These are phyloP conservation scores for Suillus subaureus DNA, from an alignment of 768 basidiomycete genomes.

Conservation along the genomic window DNA sequence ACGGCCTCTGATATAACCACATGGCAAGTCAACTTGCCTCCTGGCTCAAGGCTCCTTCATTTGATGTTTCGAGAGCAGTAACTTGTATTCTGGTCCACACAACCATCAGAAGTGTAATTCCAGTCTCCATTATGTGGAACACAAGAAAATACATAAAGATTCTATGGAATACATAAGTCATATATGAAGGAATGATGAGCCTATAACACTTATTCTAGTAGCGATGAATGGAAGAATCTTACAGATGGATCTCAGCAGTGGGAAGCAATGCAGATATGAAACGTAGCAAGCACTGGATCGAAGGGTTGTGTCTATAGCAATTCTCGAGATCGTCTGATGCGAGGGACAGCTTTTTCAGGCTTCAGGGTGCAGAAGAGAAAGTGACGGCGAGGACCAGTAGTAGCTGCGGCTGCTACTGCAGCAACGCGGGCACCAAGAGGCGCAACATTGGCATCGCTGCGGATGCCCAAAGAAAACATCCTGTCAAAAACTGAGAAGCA, in stretches of 20 bases:
- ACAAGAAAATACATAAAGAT: not conserved
- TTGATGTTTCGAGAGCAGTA: not conserved
- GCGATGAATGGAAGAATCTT: not conserved
- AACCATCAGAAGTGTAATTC: not conserved
- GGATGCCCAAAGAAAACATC: constrained; percentile 85
- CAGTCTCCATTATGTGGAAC: not conserved
- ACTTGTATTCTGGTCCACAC: not conserved
- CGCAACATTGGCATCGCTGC: constrained; percentile 63
- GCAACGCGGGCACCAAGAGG: constrained; percentile 52
- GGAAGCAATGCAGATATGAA: not conserved
- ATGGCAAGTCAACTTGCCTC: not conserved
- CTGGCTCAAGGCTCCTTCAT: not conserved
- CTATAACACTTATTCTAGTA: not conserved
- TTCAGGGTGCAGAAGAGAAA: constrained; percentile 83
- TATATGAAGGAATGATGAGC: not conserved
- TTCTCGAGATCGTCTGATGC: constrained; percentile 49
- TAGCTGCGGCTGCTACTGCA: constrained; percentile 66
- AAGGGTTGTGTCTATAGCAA: constrained; percentile 17
- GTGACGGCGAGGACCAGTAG: constrained; percentile 76
- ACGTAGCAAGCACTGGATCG: not conserved
- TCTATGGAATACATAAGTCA: constrained; percentile 1
- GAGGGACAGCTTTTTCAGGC: constrained; percentile 50
- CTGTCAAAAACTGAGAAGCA: constrained; percentile 72
- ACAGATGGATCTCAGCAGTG: not conserved
- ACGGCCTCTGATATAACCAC: not conserved